Base-by-base conservation (phyloP, 2,329 filamentous ascomycete genomes). In the Claviceps africana region DNA sequence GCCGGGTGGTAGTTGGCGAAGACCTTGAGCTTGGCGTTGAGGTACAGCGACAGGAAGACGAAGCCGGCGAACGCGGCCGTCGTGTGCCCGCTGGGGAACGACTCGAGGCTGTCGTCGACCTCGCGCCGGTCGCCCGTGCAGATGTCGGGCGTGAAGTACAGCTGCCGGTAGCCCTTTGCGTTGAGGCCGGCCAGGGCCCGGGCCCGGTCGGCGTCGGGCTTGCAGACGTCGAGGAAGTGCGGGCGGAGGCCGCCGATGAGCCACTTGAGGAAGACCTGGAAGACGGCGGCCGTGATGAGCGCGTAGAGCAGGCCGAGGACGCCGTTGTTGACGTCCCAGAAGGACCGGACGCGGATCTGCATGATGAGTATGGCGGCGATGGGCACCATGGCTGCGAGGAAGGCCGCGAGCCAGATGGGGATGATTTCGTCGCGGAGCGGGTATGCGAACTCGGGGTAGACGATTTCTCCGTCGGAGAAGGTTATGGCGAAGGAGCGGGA, bases 1-100 rank as follows among this genome's bases (percentile, higher is more conserved):
- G 80, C 72, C 0, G 85, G 79, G 61, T 87, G 84, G 63, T 85
- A 83, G 70, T 86, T 83, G 56, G 78, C 70, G 59, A 82, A 87
- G 52, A 87, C 77, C 72, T 88, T 88, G 57, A 89, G 74, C 70
- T 88, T 88, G 47, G 82, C 85, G 64, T 88, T 88, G 45, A 89
- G 76, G 68, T 88, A 89, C 1, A 88, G 71, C 58, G 76, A 83
- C 2, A 88, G 68, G 62, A 78, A 88, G 22, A 86, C 74, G 58
- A 86, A 84, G 5, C 83, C 83, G 0, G 81, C 82, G 54, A 87
- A 88, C 0, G 83, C 83, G 1, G 84, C 84, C 0, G 84, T 86
- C 5, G 82, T 81, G 65, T 89, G 85, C 1, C 86, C 86, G 1
- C 79, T 84, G 0, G 85, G 85, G 65, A 89, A 83, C 0, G 79